phyloP scores from a whole-genome alignment of 2,329 filamentous ascomycete genomes.

The Ophiostoma pallidulum region DNA sequence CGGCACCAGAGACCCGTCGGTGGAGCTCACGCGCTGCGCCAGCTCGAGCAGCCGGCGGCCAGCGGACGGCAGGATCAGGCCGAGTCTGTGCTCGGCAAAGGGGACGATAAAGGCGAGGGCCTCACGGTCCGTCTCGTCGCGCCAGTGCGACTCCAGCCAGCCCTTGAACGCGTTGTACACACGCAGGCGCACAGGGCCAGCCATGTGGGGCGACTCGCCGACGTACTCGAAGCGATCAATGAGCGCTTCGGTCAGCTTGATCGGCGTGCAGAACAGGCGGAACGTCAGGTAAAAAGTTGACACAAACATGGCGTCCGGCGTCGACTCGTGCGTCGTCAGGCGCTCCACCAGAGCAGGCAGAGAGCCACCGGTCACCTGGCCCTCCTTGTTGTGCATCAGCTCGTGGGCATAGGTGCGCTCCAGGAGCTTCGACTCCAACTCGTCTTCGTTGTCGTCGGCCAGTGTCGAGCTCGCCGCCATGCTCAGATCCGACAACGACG shows the following conservation, averaged over 20 bases:
- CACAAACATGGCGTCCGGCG: conserved; percentile 83
- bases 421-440: conserved; percentile 75
- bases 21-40: conserved; percentile 63
- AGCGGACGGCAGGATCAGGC: conserved; percentile 60
- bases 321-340: conserved; percentile 84
- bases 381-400: conserved; percentile 86
- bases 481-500: conserved; percentile 61
- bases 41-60: conserved; percentile 74
- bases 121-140: conserved; percentile 65
- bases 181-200: conserved; percentile 72
- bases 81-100: conserved; percentile 70
- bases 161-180: conserved; percentile 97
- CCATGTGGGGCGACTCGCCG: conserved; percentile 63
- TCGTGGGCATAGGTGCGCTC: conserved; percentile 89
- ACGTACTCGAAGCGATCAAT: conserved; percentile 91
- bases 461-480: conserved; percentile 53
- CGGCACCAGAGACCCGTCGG: conserved; percentile 67
- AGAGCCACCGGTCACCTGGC: conserved; percentile 86
- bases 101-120: conserved; percentile 66
- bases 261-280: conserved; percentile 77
- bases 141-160: conserved; percentile 96
- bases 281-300: conserved; percentile 96
- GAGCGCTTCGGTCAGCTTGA: conserved; percentile 69
- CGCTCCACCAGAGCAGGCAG: conserved; percentile 87
- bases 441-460: conserved; percentile 60